Conservation (phyloP, 768 basidiomycete species). For the Atractiella rhizophila region DNA sequence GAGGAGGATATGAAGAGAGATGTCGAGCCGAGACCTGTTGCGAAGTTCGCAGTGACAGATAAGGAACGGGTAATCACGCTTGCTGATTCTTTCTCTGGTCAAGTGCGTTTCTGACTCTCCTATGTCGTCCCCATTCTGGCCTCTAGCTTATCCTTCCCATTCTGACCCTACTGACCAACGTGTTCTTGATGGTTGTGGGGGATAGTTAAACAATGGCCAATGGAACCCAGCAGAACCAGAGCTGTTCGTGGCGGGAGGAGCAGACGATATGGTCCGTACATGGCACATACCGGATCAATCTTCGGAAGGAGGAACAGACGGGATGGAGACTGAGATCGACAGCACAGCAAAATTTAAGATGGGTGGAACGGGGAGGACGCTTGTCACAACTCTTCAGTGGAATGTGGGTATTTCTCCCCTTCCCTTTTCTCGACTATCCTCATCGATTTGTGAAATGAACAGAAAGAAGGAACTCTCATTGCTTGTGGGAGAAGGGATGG, state of each 20-base stretch:
- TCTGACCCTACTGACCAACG: background rate
- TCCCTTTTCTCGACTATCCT: too few relatives aligned
- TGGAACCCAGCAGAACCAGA: conserved; percentile 15
- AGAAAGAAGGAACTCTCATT: too few relatives aligned
- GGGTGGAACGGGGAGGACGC: too few relatives aligned
- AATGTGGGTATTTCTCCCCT: too few relatives aligned
- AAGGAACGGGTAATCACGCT: conserved; percentile 6
- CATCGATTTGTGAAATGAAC: too few relatives aligned
- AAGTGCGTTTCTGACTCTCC: background rate
- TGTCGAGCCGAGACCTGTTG: background rate
- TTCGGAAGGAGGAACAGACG: background rate
- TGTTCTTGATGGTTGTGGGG: background rate
- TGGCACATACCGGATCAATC: conserved; percentile 15
- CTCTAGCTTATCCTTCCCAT: background rate
- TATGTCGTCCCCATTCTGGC: background rate
- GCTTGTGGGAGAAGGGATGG: too few relatives aligned
- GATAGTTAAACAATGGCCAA: conserved; percentile 12
- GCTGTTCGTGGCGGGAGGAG: conserved; percentile 14
- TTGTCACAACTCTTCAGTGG: too few relatives aligned
- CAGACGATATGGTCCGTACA: conserved; percentile 15
- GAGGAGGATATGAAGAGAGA: background rate
- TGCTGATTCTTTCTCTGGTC: background rate
- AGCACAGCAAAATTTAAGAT: too few relatives aligned
- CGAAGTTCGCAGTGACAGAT: background rate
- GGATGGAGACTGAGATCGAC: background rate